Base-by-base conservation (phyloP, 768 basidiomycete genomes). In the Lyophyllum decastes region DNA sequence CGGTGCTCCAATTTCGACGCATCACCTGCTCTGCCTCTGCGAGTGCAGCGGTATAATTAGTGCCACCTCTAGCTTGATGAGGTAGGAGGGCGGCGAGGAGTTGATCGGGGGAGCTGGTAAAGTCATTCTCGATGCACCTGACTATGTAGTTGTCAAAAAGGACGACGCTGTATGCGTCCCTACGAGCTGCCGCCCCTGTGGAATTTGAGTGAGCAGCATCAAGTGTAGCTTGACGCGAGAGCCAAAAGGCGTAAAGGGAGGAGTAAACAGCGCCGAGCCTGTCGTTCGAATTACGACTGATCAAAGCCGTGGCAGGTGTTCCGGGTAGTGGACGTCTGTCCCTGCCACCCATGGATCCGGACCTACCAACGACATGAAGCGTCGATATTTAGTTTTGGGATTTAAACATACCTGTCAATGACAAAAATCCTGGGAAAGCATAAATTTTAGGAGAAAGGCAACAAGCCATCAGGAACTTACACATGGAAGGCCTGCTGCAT, bases 241-340 rank as follows among this genome's bases (percentile, higher is more conserved):
- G 59, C 85, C 86, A 88, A 65, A 87, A 87, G 0, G 84, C 81
- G 40, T 80, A 81, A 0, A 86, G 86, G 0, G 86, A 87, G 0
- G 84, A 82, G 40, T 80, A 81, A 0, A 86, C 86, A 0, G 86
- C 84, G 0, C 85, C 85, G 17, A 85, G 74, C 27, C 85, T 70
- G 59, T 87, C 81, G 56, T 83, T 66, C 40, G 72, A 69, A 0
- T 52, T 60, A 12, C 64, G 65, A 5, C 61, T 54, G 41, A 85
- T 83, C 34, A 63, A n/a, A n/a, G n/a, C n/a, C n/a, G n/a, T n/a
- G n/a, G n/a, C n/a, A n/a, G n/a, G n/a, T n/a, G n/a, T n/a, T n/a
- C n/a, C n/a, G n/a, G n/a, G n/a, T n/a, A n/a, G n/a, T n/a, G n/a
- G n/a, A n/a, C n/a, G n/a, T n/a, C n/a, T n/a, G n/a, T n/a, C n/a